These are phyloP conservation scores for Cyberlindnera veronae DNA, from an alignment of 805 yeast genomes.

Conservation along the genomic window DNA sequence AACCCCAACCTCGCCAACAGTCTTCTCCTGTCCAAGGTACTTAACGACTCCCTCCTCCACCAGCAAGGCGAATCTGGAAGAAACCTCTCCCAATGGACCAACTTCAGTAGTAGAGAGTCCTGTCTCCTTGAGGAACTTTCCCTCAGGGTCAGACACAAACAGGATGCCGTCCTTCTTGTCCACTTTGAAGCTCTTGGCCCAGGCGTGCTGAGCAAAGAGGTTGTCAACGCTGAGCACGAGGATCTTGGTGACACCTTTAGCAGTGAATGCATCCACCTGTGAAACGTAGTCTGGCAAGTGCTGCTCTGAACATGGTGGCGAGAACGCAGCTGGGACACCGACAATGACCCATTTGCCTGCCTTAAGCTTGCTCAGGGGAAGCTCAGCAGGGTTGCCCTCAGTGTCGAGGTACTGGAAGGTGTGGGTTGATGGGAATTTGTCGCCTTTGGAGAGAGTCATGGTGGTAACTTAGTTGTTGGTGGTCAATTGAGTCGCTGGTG, in stretches of 20 bases:
- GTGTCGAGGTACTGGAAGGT: constrained; percentile 31
- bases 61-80: constrained; percentile 61
- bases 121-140: constrained; percentile 47
- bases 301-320: constrained; percentile 72
- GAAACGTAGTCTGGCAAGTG: constrained; percentile 59
- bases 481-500: not conserved
- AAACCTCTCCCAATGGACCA: constrained; percentile 49
- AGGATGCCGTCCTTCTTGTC: constrained; percentile 34
- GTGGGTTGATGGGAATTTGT: constrained; percentile 17
- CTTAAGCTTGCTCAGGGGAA: constrained; percentile 26
- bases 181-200: constrained; percentile 43
- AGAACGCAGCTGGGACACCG: constrained; percentile 81
- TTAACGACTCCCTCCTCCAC: constrained; percentile 52
- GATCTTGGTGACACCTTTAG: constrained; percentile 57
- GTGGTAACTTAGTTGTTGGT: constrained; percentile 1
- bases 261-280: constrained; percentile 40
- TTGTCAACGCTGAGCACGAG: constrained; percentile 62
- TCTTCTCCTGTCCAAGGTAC: constrained; percentile 38
- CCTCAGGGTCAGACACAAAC: constrained; percentile 63
- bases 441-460: constrained; percentile 8
- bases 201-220: constrained; percentile 65
- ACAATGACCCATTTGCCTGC: constrained; percentile 46
- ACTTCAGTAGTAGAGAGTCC: constrained; percentile 47
- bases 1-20: constrained; percentile 35
- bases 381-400: constrained; percentile 26